Evolutionary conservation across 148 eudicot genomes (phyloP).

Genomic region (Hydrangea macrophylla): DNA sequence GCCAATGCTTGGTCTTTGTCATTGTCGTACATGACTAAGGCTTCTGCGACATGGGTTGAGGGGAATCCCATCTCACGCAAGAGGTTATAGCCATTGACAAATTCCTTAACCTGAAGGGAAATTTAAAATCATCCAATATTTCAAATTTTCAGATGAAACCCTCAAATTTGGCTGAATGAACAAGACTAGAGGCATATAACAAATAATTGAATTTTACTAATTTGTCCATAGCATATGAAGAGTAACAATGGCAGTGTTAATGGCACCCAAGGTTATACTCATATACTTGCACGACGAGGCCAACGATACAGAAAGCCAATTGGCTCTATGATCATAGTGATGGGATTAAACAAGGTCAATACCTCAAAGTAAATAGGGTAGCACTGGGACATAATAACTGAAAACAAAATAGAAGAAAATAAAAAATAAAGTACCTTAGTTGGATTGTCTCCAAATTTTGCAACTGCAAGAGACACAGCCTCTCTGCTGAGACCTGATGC

Average conservation of each 20-base stretch:
- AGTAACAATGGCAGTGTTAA: background rate
- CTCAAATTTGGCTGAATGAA: background rate
- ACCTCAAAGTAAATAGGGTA: no score
- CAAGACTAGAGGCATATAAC: background rate
- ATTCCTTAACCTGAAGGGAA: conserved; percentile 62
- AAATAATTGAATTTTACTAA: background rate
- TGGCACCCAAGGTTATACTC: no score
- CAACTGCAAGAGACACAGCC: conserved; percentile 84
- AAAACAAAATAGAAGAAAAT: background rate
- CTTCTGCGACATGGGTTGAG: conserved; percentile 74
- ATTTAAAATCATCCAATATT: background rate
- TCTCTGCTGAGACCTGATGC: conserved; percentile 88
- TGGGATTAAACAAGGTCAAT: background rate
- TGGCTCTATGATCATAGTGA: background rate
- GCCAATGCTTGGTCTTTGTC: conserved; percentile 84
- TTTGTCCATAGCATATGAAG: background rate
- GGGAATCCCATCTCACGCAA: conserved; percentile 94
- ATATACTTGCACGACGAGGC: background rate
- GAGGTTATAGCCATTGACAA: conserved; percentile 59
- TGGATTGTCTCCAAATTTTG: conserved; percentile 88
- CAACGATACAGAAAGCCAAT: background rate
- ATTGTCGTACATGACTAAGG: conserved; percentile 75
- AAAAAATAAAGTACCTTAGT: conserved; percentile 46
- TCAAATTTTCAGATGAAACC: background rate
- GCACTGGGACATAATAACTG: background rate